Percentiles rank a stretch among this genome's conserved stretches.
phyloP scores from a whole-genome alignment of 2,329 filamentous ascomycete species.

The Knufia fluminis region DNA sequence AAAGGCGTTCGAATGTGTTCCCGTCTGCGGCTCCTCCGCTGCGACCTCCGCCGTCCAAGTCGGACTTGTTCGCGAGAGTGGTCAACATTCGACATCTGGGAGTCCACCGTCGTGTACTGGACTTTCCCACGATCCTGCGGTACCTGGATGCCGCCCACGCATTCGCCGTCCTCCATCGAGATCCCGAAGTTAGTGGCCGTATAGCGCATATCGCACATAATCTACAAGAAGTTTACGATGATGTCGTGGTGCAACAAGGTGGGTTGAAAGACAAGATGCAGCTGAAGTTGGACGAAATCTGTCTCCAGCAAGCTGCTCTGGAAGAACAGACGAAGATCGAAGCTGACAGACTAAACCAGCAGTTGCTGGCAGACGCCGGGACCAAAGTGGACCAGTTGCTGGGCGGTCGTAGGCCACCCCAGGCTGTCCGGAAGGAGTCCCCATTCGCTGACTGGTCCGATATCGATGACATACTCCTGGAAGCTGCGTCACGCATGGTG shows the following conservation, averaged over 20 bases:
- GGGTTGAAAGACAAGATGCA: background rate
- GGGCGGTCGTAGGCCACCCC: background rate
- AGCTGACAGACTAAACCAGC: background rate
- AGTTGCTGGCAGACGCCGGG: background rate
- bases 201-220: background rate
- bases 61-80: background rate
- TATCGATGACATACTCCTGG: background rate
- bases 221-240: background rate
- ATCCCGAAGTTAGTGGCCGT: background rate
- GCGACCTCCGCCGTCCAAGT: background rate
- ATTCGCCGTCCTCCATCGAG: background rate
- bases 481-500: background rate
- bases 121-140: background rate
- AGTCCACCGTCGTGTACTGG: background rate
- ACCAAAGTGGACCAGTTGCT: background rate
- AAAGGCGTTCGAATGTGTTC: background rate
- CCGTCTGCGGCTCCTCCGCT: background rate
- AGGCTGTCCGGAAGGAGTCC: background rate
- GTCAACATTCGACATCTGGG: conserved; percentile 1
- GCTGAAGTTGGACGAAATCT: background rate
- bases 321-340: background rate
- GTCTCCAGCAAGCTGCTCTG: background rate
- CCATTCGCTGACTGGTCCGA: background rate
- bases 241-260: background rate
- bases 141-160: background rate